Percentiles rank a stretch among this genome's conserved stretches.
These are phyloP conservation scores for Brassica cretica DNA, from an alignment of 345 rosid species.

Conservation along the genomic window DNA sequence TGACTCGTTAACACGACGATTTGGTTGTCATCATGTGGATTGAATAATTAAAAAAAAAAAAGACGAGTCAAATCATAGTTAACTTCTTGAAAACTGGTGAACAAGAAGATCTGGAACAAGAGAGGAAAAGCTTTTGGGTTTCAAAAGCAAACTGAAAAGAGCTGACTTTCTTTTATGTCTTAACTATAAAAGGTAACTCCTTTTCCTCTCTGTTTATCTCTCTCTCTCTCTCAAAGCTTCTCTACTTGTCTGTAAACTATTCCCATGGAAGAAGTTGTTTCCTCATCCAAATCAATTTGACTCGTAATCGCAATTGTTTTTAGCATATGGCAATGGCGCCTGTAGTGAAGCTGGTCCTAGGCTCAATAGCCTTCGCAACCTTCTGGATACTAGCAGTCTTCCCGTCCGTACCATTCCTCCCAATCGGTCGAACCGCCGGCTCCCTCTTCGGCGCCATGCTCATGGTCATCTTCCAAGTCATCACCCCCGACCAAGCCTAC, in stretches of 20 bases:
- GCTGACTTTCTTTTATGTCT: not conserved
- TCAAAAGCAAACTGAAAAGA: not conserved
- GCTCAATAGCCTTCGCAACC: conserved; percentile 63
- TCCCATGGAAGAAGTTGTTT: not conserved
- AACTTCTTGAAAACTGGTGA: not conserved
- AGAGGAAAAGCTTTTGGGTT: not conserved
- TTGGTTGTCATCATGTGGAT: not conserved
- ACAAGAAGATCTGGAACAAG: not conserved
- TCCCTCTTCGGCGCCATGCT: conserved; percentile 82
- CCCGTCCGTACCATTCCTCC: conserved; percentile 72
- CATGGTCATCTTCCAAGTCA: conserved; percentile 74
- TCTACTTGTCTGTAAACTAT: not conserved
- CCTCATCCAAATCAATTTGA: not conserved
- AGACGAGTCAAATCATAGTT: not conserved
- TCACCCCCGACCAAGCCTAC: conserved; percentile 74
- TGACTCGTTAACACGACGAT: not conserved
- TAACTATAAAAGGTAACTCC: conserved; percentile 17
- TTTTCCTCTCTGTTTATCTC: not conserved
- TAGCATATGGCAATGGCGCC: conserved; percentile 62
- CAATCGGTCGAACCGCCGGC: conserved; percentile 90
- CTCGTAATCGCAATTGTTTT: not conserved
- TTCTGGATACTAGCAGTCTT: conserved; percentile 91
- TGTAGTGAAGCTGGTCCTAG: conserved; percentile 50
- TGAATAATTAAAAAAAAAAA: not conserved
- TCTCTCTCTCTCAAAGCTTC: not conserved